Base-by-base conservation (phyloP, 2,329 filamentous ascomycete species). In the Sodiomyces alkalinus region DNA sequence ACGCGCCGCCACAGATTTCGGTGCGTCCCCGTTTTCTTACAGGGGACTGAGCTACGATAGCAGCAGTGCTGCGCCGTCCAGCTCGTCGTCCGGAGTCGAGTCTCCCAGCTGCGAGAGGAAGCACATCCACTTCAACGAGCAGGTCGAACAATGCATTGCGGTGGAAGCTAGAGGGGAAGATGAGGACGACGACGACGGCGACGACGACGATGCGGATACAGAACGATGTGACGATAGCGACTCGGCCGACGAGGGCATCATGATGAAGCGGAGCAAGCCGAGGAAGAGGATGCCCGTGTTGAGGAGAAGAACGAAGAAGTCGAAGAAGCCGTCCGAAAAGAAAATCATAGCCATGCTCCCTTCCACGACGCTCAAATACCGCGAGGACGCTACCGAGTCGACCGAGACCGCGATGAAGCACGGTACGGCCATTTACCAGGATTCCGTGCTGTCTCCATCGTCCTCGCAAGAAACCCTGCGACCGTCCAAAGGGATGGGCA, bases 51-150 rank as follows among this genome's bases (percentile, higher is more conserved):
- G 69, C 40, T 60, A 66, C 40, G 73, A 73, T 32, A 71, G 68
- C 27, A 79, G 71, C 38, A 79, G 71, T 38, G 64, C 76, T 28
- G 65, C 72, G 5, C 70, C 73, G 19, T 82, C 77, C 2, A 63
- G 64, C 8, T 64, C 71, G 6, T 79, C 80, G 0, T 92, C 85
- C 1, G 80, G 78, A n/a, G 39, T 70, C 10, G 42, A 61, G 52
- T 62, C 75, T 47, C 53, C 83, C 33, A 55, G 70, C 58, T 52
- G 68, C 6, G 76, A 79, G 43, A 69, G 74, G 44, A 85, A 76
- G 35, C 87, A 93, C 48, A 96, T 98, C 39, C 82, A 92, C 45
- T 98, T 98, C 52, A 90, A 94, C 47, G 81, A 94, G 46, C 80
- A 87, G 54, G 90, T 98, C 3, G 77, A 86, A 48, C 87, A 96